Evolutionary conservation across 805 yeast species (phyloP).

Genomic region (Lachancea waltii): DNA sequence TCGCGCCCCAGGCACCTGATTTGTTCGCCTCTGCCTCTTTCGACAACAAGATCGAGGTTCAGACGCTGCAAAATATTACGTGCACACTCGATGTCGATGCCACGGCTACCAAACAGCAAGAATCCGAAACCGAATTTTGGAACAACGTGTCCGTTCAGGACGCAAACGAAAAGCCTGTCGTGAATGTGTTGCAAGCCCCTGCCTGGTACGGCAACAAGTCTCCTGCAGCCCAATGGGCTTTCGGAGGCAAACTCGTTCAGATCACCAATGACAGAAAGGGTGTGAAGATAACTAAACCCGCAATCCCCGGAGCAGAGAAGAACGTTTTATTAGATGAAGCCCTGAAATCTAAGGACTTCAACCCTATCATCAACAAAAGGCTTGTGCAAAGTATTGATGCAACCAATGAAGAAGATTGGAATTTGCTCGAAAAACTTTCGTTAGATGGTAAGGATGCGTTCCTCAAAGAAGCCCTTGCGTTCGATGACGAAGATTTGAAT

Average conservation of each 20-base stretch:
- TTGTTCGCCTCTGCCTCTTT: conserved; percentile 82
- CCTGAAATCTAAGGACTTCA: conserved; percentile 48
- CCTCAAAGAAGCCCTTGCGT: conserved; percentile 39
- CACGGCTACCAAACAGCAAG: conserved; percentile 27
- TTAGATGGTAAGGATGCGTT: conserved; percentile 45
- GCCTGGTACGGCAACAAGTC: conserved; percentile 74
- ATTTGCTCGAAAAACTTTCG: conserved; percentile 46
- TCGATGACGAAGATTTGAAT: conserved; percentile 24
- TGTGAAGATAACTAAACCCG: conserved; percentile 36
- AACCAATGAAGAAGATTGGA: conserved; percentile 57
- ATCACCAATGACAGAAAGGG: conserved; percentile 40
- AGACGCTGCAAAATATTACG: conserved; percentile 69
- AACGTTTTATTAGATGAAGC: conserved; percentile 47
- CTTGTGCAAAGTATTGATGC: conserved; percentile 36
- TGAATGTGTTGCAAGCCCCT: conserved; percentile 70
- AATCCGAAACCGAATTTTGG: conserved; percentile 78
- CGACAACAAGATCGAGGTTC: conserved; percentile 75
- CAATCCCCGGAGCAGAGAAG: conserved; percentile 32
- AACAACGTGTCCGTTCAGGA: conserved; percentile 62
- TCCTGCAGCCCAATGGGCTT: conserved; percentile 72
- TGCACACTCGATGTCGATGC: conserved; percentile 26
- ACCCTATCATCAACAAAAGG: conserved; percentile 49
- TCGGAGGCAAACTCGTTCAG: conserved; percentile 81
- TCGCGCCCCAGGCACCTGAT: conserved; percentile 86
- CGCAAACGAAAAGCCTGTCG: conserved; percentile 66